These are phyloP conservation scores for Wilcoxina mikolae DNA, from an alignment of 495 filamentous ascomycete genomes.

Conservation along the genomic window DNA sequence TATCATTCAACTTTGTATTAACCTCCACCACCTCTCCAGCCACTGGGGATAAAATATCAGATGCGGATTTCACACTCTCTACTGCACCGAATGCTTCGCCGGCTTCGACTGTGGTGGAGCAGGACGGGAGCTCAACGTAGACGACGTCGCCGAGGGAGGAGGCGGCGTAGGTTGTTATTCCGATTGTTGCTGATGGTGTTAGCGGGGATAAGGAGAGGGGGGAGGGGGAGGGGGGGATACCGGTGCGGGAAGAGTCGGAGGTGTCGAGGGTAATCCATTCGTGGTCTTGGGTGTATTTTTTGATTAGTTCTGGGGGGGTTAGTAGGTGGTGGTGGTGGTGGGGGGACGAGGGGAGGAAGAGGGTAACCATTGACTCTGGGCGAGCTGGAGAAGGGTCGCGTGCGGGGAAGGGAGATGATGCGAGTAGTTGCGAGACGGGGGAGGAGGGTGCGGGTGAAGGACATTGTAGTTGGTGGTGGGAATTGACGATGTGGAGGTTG, in stretches of 20 bases:
- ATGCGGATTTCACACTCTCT: conserved; percentile 94
- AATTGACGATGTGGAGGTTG: too few relatives aligned
- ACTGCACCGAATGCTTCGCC: conserved; percentile 84
- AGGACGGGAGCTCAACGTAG: conserved; percentile 77
- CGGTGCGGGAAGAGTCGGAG: conserved; percentile 40
- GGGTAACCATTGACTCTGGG: too few relatives aligned
- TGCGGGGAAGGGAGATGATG: too few relatives aligned
- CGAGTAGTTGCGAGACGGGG: too few relatives aligned
- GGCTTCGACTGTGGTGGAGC: conserved; percentile 44
- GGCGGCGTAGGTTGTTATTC: conserved; percentile 83
- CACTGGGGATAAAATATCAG: conserved; percentile 84
- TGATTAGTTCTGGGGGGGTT: conserved; percentile 35
- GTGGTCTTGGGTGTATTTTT: conserved; percentile 93
- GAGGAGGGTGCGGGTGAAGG: too few relatives aligned
- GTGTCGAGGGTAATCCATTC: conserved; percentile 91
- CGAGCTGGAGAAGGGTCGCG: too few relatives aligned
- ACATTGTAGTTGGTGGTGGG: too few relatives aligned
- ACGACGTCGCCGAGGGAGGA: conserved; percentile 87
- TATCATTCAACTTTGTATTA: conserved; percentile 63
- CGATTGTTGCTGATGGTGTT: conserved; percentile 47
- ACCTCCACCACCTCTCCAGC: conserved; percentile 55
- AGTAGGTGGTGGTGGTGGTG: too few relatives aligned
- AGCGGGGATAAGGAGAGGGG: background rate
- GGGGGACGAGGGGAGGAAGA: too few relatives aligned
- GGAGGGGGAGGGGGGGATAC: conserved; percentile 18